These are phyloP conservation scores for Debaryomyces coudertii DNA, from an alignment of 1,139 yeast species.

Conservation along the genomic window DNA sequence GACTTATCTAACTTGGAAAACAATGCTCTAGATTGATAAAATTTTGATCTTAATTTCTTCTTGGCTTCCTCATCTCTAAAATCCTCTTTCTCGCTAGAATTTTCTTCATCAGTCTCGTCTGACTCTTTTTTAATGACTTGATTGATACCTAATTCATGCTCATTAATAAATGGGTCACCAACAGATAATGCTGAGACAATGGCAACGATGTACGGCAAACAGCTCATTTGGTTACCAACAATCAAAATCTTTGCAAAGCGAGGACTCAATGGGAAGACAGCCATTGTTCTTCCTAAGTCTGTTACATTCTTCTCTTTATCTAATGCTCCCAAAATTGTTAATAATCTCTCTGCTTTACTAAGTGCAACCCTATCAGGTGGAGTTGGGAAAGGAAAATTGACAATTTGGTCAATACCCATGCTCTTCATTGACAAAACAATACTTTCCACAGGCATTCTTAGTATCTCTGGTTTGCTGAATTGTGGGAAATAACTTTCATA, in stretches of 20 bases:
- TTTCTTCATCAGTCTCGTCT: constrained; percentile 24
- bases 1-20: constrained; percentile 69
- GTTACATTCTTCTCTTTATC: constrained; percentile 60
- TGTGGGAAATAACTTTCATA: constrained; percentile 83
- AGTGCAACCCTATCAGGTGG: constrained; percentile 75
- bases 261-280: constrained; percentile 91
- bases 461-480: constrained; percentile 85
- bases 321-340: constrained; percentile 80
- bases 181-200: constrained; percentile 92
- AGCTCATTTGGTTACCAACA: constrained; percentile 83
- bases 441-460: constrained; percentile 95
- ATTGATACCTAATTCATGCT: constrained; percentile 66
- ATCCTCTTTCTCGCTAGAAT: constrained; percentile 34
- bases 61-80: constrained; percentile 41
- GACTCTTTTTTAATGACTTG: constrained; percentile 23
- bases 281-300: constrained; percentile 81
- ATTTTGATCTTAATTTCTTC: constrained; percentile 51
- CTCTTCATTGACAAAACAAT: constrained; percentile 92
- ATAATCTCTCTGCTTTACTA: constrained; percentile 64
- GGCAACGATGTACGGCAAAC: constrained; percentile 85
- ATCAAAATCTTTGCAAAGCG: constrained; percentile 88
- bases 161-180: constrained; percentile 85
- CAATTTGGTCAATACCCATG: constrained; percentile 91
- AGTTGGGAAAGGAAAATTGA: constrained; percentile 96
- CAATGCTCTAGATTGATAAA: constrained; percentile 55